Evolutionary conservation across 257 asterid genomes (phyloP).

Genomic region (Solanum tarapatanum): DNA sequence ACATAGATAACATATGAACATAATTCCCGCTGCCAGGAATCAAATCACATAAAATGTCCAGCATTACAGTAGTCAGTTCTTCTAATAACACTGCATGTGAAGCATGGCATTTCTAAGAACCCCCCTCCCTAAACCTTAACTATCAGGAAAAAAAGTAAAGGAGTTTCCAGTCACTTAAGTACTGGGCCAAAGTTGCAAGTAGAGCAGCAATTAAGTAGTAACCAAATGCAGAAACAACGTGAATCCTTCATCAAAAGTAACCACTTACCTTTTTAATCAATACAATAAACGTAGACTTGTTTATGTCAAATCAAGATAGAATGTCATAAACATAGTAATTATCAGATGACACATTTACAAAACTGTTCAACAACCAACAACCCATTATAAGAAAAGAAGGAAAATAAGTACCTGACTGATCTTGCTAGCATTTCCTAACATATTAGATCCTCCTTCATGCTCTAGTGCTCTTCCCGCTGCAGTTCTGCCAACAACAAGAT

Average conservation of each 20-base stretch:
- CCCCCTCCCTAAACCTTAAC: neutral
- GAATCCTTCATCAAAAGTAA: neutral
- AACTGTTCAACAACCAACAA: neutral
- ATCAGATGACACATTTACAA: neutral
- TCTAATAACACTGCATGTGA: neutral
- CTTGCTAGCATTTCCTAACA: slow-evolving; percentile 37
- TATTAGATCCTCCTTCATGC: slow-evolving; percentile 44
- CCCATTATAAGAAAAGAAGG: neutral
- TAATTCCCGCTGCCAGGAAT: neutral
- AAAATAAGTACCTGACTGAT: slow-evolving; percentile 24
- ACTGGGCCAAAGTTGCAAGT: neutral
- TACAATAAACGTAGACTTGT: neutral
- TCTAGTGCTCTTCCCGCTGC: slow-evolving; percentile 46
- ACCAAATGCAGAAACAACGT: neutral
- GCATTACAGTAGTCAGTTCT: neutral
- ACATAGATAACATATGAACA: neutral
- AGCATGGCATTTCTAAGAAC: neutral
- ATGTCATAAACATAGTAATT: neutral
- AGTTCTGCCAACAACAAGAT: slow-evolving; percentile 44
- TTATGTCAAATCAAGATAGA: neutral
- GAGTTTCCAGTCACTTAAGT: neutral
- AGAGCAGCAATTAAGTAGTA: neutral
- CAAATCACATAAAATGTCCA: neutral
- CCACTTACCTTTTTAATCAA: neutral
- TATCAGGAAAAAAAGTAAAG: neutral